phyloP scores from a whole-genome alignment of 768 basidiomycete species.

The Suillus cothurnatus region DNA sequence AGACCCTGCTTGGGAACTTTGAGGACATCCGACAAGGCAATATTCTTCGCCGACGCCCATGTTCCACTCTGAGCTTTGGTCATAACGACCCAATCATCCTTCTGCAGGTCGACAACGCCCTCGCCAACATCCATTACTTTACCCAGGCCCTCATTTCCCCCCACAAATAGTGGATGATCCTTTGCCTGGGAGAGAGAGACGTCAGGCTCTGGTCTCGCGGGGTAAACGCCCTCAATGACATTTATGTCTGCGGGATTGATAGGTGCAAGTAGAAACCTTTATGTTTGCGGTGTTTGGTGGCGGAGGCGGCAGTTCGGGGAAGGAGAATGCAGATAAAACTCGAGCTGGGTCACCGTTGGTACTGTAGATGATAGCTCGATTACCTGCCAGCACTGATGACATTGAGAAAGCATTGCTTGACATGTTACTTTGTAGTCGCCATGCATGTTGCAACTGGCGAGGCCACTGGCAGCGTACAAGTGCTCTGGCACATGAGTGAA shows the following conservation, averaged over 20 bases:
- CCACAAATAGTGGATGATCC: conserved; percentile 52
- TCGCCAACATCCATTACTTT: conserved; percentile 62
- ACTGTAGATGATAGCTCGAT: conserved; percentile 69
- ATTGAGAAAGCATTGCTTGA: conserved; percentile 33
- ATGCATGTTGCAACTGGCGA: background rate
- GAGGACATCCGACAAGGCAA: conserved; percentile 57
- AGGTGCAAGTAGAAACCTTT: conserved; percentile 67
- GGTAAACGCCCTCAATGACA: conserved; percentile 83
- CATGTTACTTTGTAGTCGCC: background rate
- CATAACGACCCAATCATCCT: conserved; percentile 78
- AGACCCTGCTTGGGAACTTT: conserved; percentile 55
- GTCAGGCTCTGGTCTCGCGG: conserved; percentile 52
- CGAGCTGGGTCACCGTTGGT: conserved; percentile 59
- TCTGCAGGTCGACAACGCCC: conserved; percentile 48
- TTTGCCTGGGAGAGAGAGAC: conserved; percentile 36
- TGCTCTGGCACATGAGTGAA: background rate
- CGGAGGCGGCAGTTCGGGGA: conserved; percentile 55
- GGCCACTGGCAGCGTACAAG: background rate
- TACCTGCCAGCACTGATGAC: conserved; percentile 33
- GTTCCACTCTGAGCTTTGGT: conserved; percentile 71
- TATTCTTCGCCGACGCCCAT: conserved; percentile 63
- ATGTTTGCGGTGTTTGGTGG: conserved; percentile 61
- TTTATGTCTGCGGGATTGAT: conserved; percentile 86
- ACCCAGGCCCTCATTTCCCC: conserved; percentile 79
- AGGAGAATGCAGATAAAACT: conserved; percentile 58